Conservation (phyloP, 2,329 filamentous ascomycete species). For the Drechslerella coelobrocha region DNA sequence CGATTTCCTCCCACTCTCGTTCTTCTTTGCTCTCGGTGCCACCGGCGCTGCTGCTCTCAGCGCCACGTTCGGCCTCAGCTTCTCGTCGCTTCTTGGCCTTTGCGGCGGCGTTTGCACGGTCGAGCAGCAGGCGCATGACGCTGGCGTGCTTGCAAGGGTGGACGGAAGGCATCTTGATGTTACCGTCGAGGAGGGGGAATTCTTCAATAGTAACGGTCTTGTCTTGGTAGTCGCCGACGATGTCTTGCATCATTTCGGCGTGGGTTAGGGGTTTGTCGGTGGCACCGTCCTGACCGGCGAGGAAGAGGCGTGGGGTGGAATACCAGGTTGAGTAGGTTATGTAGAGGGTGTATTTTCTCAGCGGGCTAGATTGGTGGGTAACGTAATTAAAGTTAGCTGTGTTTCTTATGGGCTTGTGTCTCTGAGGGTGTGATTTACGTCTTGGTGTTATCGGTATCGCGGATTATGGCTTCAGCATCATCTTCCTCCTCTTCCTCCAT, state of each 20-base stretch:
- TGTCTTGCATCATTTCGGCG: conserved; percentile 95
- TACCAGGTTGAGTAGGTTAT: conserved; percentile 98
- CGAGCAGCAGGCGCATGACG: conserved; percentile 97
- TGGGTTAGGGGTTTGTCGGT: conserved; percentile 79
- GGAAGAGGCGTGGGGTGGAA: conserved; percentile 90
- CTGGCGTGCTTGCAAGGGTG: conserved; percentile 97
- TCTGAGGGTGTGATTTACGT: too few relatives aligned
- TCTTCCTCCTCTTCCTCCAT: conserved; percentile 99
- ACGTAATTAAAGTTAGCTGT: conserved; percentile 16
- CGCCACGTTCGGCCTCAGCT: conserved; percentile 48
- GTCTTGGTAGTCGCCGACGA: conserved; percentile 94
- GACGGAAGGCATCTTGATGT: conserved; percentile 93
- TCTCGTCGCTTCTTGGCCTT: conserved; percentile 70
- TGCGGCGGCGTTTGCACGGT: conserved; percentile 90
- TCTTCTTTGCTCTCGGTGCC: conserved; percentile 60
- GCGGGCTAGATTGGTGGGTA: conserved; percentile 65
- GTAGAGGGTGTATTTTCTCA: conserved; percentile 96
- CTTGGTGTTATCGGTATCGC: conserved; percentile 63
- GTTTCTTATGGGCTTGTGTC: conserved; percentile 50
- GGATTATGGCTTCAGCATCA: conserved; percentile 92
- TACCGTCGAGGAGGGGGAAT: conserved; percentile 90
- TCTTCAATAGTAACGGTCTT: conserved; percentile 98
- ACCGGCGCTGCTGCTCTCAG: conserved; percentile 7
- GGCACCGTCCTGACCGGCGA: conserved; percentile 77
- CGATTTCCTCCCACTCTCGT: conserved; percentile 70